Evolutionary conservation across 495 filamentous ascomycete species (phyloP).

Genomic region (Sabuloglossum arenarium): DNA sequence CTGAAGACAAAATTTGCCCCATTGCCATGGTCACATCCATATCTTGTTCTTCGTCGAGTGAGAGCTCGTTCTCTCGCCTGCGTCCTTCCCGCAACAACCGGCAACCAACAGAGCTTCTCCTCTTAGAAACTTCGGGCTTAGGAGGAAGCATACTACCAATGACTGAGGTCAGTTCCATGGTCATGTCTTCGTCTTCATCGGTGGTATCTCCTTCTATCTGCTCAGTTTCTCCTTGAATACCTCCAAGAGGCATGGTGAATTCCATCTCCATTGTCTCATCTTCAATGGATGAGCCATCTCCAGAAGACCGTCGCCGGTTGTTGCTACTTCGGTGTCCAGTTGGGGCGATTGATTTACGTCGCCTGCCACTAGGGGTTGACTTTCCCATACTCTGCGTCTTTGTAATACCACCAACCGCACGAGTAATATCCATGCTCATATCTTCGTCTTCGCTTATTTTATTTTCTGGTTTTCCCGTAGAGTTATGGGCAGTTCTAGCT

Average conservation of each 20-base stretch:
- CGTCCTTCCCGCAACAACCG: neutral
- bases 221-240: constrained; percentile 9
- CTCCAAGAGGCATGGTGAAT: constrained; percentile 17
- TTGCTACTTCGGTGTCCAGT: constrained; percentile 15
- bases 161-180: constrained; percentile 29
- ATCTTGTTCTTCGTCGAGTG: constrained; percentile 13
- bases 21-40: constrained; percentile 60
- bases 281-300: constrained; percentile 6
- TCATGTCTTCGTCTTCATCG: constrained; percentile 40
- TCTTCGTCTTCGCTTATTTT: constrained; percentile 16
- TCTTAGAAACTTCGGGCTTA: constrained; percentile 14
- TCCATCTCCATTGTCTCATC: constrained; percentile 26
- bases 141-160: constrained; percentile 37
- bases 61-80: neutral
- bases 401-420: constrained; percentile 33
- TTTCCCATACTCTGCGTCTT: neutral
- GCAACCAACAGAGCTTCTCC: neutral
- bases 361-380: neutral
- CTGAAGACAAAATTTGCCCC: constrained; percentile 32
- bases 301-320: neutral
- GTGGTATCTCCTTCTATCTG: neutral
- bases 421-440: constrained; percentile 35
- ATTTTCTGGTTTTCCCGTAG: neutral
- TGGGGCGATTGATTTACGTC: constrained; percentile 1
- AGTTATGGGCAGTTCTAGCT: neutral